phyloP scores from a whole-genome alignment of 306 rosid species.

The Lotus japonicus region DNA sequence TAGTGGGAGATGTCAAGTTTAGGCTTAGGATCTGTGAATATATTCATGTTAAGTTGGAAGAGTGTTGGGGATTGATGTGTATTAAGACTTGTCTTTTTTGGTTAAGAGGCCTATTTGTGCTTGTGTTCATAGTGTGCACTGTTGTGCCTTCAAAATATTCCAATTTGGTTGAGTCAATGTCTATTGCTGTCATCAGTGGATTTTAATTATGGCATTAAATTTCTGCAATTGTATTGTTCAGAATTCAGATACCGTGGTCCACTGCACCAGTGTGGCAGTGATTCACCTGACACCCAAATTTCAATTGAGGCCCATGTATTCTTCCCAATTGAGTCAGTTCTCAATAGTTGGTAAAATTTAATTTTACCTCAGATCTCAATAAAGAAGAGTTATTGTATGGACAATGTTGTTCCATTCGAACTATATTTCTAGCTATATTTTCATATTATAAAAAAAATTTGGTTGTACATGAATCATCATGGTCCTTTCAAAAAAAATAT shows the following conservation, averaged over 20 bases:
- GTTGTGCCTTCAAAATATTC: constrained; percentile 9
- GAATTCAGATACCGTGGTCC: constrained; percentile 22
- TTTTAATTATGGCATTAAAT: constrained; percentile 23
- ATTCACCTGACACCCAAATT: background rate
- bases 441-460: too few species aligned
- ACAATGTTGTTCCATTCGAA: background rate
- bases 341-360: background rate
- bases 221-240: constrained; percentile 16
- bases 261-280: constrained; percentile 5
- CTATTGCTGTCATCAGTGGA: constrained; percentile 6
- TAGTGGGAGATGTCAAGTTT: constrained; percentile 23
- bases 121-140: background rate
- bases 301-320: background rate
- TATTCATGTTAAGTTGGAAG: constrained; percentile 7
- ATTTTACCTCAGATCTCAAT: background rate
- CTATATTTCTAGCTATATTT: background rate
- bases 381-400: background rate
- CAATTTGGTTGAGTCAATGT: constrained; percentile 21
- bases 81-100: constrained; percentile 8
- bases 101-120: background rate
- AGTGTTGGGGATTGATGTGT: constrained; percentile 8
- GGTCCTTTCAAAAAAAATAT: too few species aligned
- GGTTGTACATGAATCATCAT: too few species aligned
- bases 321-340: background rate
- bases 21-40: constrained; percentile 38